Conservation (phyloP, 345 rosid species). For the Arabis hirsuta region DNA sequence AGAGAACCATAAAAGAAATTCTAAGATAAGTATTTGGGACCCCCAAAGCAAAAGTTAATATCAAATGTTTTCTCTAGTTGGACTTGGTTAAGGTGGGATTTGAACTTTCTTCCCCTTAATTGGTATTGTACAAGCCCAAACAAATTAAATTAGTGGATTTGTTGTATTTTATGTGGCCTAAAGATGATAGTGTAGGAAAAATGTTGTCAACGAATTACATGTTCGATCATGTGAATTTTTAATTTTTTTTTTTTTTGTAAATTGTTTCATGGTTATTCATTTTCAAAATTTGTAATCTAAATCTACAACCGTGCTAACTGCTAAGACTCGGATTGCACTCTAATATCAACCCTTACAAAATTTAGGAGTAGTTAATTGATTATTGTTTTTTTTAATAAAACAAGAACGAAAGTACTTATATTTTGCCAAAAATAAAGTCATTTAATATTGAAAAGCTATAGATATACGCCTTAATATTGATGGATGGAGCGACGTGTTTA, state of each 20-base stretch:
- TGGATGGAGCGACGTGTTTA: slow-evolving; percentile 44
- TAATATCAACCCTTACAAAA: neutral
- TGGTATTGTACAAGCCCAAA: slow-evolving; percentile 18
- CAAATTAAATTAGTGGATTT: neutral
- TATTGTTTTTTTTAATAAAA: no score
- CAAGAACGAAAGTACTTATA: neutral
- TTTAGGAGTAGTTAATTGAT: neutral
- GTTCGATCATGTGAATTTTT: no score
- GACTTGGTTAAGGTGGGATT: neutral
- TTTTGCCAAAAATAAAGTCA: neutral
- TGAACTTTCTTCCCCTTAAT: neutral
- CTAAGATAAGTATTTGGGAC: slow-evolving; percentile 5
- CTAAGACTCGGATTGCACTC: slow-evolving; percentile 11
- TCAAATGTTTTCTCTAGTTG: neutral
- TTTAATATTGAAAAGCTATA: slow-evolving; percentile 16
- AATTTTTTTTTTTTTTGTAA: no score
- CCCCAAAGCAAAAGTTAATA: neutral
- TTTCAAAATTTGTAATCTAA: no score
- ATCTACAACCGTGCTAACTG: neutral
- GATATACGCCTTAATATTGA: neutral
- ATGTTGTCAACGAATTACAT: no score
- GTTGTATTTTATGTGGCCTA: neutral
- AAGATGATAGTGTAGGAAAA: no score
- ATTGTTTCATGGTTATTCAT: no score
- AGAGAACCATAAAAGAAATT: neutral